Percentiles rank a stretch among this genome's conserved stretches.
These are phyloP conservation scores for Picochlorum sp. DNA, from an alignment of 139 green algal species.

Conservation along the genomic window DNA sequence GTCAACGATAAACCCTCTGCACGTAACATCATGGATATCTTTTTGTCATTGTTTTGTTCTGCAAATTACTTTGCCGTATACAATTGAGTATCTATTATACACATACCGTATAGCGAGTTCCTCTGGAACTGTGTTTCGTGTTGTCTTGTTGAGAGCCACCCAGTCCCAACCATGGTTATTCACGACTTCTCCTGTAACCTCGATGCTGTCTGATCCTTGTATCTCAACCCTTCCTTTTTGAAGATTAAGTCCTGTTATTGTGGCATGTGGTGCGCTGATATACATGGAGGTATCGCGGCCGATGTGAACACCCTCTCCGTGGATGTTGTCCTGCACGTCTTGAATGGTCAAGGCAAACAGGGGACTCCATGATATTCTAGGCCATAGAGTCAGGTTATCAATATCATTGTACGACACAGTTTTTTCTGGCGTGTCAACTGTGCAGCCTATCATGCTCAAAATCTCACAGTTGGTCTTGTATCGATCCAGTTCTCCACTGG, in stretches of 20 bases:
- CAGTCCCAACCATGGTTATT: conserved; percentile 78
- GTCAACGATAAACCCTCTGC: not conserved
- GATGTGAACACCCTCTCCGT: conserved; percentile 33
- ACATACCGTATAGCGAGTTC: conserved; percentile 53
- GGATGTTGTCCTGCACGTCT: conserved; percentile 57
- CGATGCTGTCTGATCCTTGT: conserved; percentile 36
- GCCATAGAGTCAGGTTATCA: conserved; percentile 47
- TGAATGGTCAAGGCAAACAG: conserved; percentile 61
- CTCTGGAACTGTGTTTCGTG: conserved; percentile 16
- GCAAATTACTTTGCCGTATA: not conserved
- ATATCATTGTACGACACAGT: conserved; percentile 43
- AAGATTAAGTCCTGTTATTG: conserved; percentile 51
- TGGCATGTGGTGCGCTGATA: conserved; percentile 57
- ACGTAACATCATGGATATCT: not conserved
- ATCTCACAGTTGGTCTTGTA: conserved; percentile 47
- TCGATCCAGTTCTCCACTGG: conserved; percentile 73
- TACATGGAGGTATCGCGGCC: conserved; percentile 44
- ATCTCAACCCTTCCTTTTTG: conserved; percentile 68
- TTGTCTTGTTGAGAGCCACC: conserved; percentile 34
- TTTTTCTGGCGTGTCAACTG: conserved; percentile 30
- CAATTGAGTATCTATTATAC: no score
- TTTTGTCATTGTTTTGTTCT: not conserved
- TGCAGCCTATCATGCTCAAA: conserved; percentile 27
- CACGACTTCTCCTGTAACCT: conserved; percentile 48
- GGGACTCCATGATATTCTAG: conserved; percentile 65